These are phyloP conservation scores for Umbilicus rupestris DNA, from an alignment of 164 flowering plant species.

Conservation along the genomic window DNA sequence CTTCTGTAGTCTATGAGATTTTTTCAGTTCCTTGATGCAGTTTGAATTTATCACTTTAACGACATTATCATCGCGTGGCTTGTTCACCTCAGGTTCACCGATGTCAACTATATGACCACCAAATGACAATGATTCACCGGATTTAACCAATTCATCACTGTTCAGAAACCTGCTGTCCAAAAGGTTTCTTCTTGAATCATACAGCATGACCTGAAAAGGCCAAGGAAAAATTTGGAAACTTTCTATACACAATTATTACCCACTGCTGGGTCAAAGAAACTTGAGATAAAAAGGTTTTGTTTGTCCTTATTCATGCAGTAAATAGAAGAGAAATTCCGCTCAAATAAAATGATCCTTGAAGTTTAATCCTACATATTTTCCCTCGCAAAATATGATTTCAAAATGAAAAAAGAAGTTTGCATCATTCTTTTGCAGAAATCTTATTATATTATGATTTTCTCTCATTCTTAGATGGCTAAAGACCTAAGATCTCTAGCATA, in stretches of 20 bases:
- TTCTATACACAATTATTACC: not conserved
- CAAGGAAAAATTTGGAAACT: not conserved
- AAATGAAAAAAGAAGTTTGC: not conserved
- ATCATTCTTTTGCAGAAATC: not conserved
- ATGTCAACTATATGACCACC: constrained; percentile 55
- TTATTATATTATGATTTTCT: not conserved
- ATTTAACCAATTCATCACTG: constrained; percentile 42
- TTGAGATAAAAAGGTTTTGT: not conserved
- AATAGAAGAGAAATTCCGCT: not conserved
- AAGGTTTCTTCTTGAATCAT: constrained; percentile 42
- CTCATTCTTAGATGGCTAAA: not conserved
- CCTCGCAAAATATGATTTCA: not conserved
- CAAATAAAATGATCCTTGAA: not conserved
- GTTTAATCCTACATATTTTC: not conserved
- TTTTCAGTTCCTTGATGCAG: constrained; percentile 10
- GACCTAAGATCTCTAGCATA: not conserved
- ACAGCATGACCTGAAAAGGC: constrained; percentile 46
- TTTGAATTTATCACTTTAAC: constrained; percentile 14
- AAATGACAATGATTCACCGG: constrained; percentile 51
- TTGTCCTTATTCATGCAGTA: not conserved
- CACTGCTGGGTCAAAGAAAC: not conserved
- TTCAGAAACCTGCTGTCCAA: constrained; percentile 49
- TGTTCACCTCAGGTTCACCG: constrained; percentile 38
- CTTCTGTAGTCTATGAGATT: constrained; percentile 1
- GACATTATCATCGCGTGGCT: constrained; percentile 15